Base-by-base conservation (phyloP, 2,329 filamentous ascomycete genomes). In the Pseudogymnoascus sp. region DNA sequence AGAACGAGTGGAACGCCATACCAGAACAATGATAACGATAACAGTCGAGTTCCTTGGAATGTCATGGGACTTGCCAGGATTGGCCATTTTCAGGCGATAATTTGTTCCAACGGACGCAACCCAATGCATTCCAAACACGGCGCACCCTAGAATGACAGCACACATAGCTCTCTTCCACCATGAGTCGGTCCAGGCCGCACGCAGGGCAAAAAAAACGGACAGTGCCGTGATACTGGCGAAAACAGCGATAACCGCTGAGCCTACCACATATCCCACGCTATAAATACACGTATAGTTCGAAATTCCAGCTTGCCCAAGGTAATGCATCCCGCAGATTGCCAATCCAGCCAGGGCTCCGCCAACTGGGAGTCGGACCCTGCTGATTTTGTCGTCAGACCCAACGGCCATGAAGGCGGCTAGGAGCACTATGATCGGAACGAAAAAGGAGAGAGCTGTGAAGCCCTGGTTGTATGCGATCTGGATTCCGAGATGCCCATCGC, bases 91-190 rank as follows among this genome's bases (percentile, higher is more conserved):
- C 61, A 90, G 74, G 46, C 80, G 80, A 72, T 93, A 95, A 7
- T 75, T 73, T 3, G 90, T 95, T 14, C 89, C 89, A 9, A 84
- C 81, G 3, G 88, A 82, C 34, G 88, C 91, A 63, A 88, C 88
- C 88, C 90, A 96, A 75, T 96, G 91, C 91, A 96, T 95, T 0
- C 89, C 90, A 8, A 88, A 92, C 1, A 95, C 89, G 42, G 88
- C 90, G 14, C 83, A 79, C 7, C 89, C 88, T 42, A 96, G 80
- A 16, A 92, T 75, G 53, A 85, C 76, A 8, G 88, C 88, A 65
- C 87, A 90, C 1, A 86, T 69, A 8, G 82, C 75, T 64, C 90
- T 81, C 72, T 91, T 90, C 88, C 88, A 92, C 84, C 88, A 91
- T 14, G 83, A 84, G 69, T 87, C 88, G 59, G 88, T 89, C 90